phyloP scores from a whole-genome alignment of 2,329 filamentous ascomycete species.

The Phaeoacremonium minimum region DNA sequence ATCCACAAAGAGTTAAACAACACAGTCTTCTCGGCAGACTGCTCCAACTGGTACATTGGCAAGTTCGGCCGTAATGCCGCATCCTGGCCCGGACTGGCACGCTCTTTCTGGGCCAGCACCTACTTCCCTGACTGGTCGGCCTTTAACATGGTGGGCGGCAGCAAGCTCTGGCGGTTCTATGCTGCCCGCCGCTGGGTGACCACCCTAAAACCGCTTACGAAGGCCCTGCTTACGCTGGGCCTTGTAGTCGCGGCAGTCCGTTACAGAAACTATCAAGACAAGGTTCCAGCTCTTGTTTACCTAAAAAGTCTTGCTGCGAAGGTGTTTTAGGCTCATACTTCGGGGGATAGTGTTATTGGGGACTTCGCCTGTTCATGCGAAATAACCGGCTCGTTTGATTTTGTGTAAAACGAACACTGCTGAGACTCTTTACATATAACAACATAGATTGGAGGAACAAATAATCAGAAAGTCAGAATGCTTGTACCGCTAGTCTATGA shows the following conservation, averaged over 20 bases:
- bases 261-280: neutral
- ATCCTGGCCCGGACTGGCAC: slow-evolving; percentile 23
- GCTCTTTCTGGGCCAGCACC: slow-evolving; percentile 19
- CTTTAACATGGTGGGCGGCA: slow-evolving; percentile 10
- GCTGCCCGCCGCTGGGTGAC: neutral
- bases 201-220: neutral
- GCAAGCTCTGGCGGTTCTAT: slow-evolving; percentile 6
- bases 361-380: no score
- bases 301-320: no score
- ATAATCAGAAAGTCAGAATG: no score
- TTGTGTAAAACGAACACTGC: no score
- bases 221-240: neutral
- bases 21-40: slow-evolving; percentile 29
- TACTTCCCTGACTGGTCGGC: slow-evolving; percentile 15
- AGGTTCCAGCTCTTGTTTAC: no score
- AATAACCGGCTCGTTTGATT: no score
- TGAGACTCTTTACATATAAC: no score
- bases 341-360: no score
- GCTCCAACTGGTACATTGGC: slow-evolving; percentile 37
- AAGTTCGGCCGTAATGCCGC: slow-evolving; percentile 28
- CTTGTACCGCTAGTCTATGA: no score
- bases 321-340: no score
- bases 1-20: slow-evolving; percentile 23
- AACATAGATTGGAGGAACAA: no score
- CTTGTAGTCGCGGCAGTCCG: neutral